Conservation (phyloP, 176 grass and related monocot genomes). For the Raddia guianensis region DNA sequence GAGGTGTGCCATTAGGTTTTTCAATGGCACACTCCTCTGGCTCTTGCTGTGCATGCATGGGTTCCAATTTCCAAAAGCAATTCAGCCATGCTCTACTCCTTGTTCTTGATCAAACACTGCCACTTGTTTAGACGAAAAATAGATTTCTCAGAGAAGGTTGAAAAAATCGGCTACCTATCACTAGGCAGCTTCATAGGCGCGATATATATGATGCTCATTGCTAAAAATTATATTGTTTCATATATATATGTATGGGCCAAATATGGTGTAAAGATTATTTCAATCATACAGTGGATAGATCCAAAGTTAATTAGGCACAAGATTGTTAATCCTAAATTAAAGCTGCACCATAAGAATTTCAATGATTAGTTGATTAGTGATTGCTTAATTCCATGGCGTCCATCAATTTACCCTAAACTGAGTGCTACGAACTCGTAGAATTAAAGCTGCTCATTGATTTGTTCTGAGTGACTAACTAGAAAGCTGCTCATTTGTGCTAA, state of each 20-base stretch:
- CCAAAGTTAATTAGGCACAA: background rate
- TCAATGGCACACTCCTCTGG: constrained; percentile 35
- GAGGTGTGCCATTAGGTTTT: constrained; percentile 52
- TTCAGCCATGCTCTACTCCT: background rate
- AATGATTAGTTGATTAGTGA: background rate
- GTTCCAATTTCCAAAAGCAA: background rate
- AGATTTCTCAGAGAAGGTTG: background rate
- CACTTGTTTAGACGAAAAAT: background rate
- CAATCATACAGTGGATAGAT: background rate
- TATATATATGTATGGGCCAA: background rate
- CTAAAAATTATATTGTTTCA: no score
- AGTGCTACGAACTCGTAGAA: background rate
- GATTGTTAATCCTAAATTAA: background rate
- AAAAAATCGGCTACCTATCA: background rate
- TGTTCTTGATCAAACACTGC: constrained; percentile 8
- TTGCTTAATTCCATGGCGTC: background rate
- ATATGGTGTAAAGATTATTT: background rate
- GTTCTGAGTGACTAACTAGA: background rate
- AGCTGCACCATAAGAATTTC: background rate
- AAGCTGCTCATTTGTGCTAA: constrained; percentile 17
- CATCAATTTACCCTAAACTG: background rate
- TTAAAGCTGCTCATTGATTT: constrained; percentile 9
- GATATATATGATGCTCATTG: no score
- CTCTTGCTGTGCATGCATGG: constrained; percentile 31
- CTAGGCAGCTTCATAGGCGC: background rate